Evolutionary conservation across 2,329 filamentous ascomycete species (phyloP).

Genomic region (Apiospora hydei): DNA sequence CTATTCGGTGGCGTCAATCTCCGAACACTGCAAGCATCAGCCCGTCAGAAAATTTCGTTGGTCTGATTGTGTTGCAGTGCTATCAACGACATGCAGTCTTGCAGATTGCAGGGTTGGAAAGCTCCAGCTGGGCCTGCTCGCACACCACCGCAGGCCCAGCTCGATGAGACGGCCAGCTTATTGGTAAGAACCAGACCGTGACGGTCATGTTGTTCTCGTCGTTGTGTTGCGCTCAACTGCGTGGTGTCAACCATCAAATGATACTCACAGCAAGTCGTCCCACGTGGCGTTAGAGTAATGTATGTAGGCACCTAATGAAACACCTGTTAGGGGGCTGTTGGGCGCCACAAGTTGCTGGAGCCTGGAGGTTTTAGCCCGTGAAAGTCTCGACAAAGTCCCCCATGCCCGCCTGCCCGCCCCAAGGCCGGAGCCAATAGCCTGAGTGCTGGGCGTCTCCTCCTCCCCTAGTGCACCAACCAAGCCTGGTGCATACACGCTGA

Average conservation of each 20-base stretch:
- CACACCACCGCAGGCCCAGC: background rate
- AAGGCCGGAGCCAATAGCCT: background rate
- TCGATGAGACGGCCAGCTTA: background rate
- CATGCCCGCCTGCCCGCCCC: no score
- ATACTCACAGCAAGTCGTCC: background rate
- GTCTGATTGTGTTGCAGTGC: background rate
- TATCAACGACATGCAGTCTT: background rate
- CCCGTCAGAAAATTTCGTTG: background rate
- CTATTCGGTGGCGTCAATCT: background rate
- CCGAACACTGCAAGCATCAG: constrained; percentile 14
- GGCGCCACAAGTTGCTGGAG: background rate
- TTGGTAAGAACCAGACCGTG: background rate
- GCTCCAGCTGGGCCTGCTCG: background rate
- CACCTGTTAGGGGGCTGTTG: constrained; percentile 10
- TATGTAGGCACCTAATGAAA: background rate
- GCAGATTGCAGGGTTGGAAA: background rate
- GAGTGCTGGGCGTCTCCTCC: background rate
- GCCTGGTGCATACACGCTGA: background rate
- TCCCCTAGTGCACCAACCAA: background rate
- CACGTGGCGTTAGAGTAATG: constrained; percentile 12
- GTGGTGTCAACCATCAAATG: background rate
- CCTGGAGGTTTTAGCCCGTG: constrained; percentile 16
- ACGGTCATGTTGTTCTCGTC: background rate
- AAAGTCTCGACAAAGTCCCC: background rate
- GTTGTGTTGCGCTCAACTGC: background rate